Conservation (phyloP, 768 basidiomycete species). For the Zangia roseola region DNA sequence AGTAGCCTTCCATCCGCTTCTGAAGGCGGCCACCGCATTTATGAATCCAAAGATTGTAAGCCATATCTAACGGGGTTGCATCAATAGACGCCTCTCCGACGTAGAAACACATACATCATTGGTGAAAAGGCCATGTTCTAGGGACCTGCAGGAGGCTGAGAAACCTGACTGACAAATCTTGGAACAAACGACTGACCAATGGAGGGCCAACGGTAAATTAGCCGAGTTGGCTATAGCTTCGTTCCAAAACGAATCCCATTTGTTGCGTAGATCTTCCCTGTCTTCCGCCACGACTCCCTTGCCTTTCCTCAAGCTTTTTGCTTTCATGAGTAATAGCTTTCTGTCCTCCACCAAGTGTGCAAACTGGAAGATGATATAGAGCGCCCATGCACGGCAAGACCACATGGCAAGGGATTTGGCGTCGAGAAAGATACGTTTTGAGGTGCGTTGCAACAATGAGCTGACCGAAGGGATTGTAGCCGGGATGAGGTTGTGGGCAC, state of each 20-base stretch:
- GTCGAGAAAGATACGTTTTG: constrained; percentile 45
- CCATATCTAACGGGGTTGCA: constrained; percentile 33
- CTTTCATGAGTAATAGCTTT: constrained; percentile 52
- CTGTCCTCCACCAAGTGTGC: constrained; percentile 69
- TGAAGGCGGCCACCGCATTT: constrained; percentile 60
- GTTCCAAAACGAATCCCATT: constrained; percentile 69
- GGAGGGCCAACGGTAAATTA: constrained; percentile 80
- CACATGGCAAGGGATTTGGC: constrained; percentile 53
- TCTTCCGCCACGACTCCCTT: constrained; percentile 54
- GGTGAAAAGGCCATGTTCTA: constrained; percentile 62
- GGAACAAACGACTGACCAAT: constrained; percentile 56
- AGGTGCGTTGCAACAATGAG: constrained; percentile 41
- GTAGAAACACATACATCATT: constrained; percentile 50
- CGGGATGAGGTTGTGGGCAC: constrained; percentile 60
- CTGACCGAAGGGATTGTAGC: constrained; percentile 46
- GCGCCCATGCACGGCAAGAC: constrained; percentile 82
- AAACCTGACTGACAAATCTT: background rate
- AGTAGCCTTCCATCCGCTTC: constrained; percentile 72
- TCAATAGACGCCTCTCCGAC: background rate
- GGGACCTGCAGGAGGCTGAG: constrained; percentile 48
- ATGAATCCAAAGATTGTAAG: constrained; percentile 41
- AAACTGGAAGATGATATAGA: constrained; percentile 76
- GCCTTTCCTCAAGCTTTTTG: constrained; percentile 55
- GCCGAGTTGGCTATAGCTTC: constrained; percentile 71
- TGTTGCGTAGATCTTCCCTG: constrained; percentile 51